Evolutionary conservation across 257 asterid genomes (phyloP).

Genomic region (Orobanche coerulescens): DNA sequence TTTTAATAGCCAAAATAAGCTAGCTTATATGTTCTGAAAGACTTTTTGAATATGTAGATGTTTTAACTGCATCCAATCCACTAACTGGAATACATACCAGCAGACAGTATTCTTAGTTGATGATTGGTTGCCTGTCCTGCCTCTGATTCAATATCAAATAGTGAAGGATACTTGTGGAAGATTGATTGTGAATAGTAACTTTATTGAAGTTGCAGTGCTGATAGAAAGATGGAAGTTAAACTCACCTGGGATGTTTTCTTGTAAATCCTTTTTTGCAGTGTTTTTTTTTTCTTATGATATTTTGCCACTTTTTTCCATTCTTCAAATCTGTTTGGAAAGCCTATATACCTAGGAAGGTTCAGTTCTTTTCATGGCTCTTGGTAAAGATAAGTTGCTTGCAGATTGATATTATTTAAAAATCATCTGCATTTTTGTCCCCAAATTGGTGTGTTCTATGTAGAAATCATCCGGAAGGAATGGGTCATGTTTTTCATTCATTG

Average conservation of each 20-base stretch:
- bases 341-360: too few species aligned
- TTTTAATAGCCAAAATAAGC: background rate
- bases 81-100: background rate
- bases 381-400: too few species aligned
- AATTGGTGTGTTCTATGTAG: background rate
- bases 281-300: too few species aligned
- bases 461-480: background rate
- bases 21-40: background rate
- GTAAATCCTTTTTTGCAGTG: too few species aligned
- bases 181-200: background rate
- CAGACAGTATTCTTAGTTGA: background rate
- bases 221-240: too few species aligned
- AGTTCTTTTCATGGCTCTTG: too few species aligned
- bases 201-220: background rate
- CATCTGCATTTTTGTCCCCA: too few species aligned
- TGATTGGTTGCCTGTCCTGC: background rate
- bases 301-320: too few species aligned
- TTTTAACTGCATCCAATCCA: background rate
- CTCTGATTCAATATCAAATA: slow-evolving; percentile 1
- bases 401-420: too few species aligned
- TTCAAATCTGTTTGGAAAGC: too few species aligned
- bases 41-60: background rate
- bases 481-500: background rate
- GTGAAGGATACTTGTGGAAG: slow-evolving; percentile 6
- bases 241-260: too few species aligned